These are phyloP conservation scores for rapeseed (Brassica napus) DNA, from an alignment of 345 rosid genomes.

Conservation along the genomic window Da-Ae NC_063439.1:6636001-6636500, in stretches of 20 bases:
- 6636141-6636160: neutral
- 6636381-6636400: constrained; percentile 70
- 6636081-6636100: neutral
- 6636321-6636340: neutral
- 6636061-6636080: constrained; percentile 6
- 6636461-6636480: constrained; percentile 89
- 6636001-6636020: neutral
- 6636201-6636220: constrained; percentile 1
- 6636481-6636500: constrained; percentile 82
- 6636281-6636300: constrained; percentile 85
- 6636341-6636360: neutral
- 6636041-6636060: neutral
- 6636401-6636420: constrained; percentile 81
- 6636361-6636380: constrained; percentile 15
- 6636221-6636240: constrained; percentile 52
- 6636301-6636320: constrained; percentile 27
- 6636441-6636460: constrained; percentile 93
- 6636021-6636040: constrained; percentile 2
- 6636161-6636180: constrained; percentile 6
- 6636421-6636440: constrained; percentile 88
- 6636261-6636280: constrained; percentile 59
- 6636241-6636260: constrained; percentile 84
- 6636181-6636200: neutral
- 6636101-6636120: constrained; percentile 1
- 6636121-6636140: constrained; percentile 14